These are phyloP conservation scores for Hygrophorus russula DNA, from an alignment of 768 basidiomycete genomes.

Conservation along the genomic window DNA sequence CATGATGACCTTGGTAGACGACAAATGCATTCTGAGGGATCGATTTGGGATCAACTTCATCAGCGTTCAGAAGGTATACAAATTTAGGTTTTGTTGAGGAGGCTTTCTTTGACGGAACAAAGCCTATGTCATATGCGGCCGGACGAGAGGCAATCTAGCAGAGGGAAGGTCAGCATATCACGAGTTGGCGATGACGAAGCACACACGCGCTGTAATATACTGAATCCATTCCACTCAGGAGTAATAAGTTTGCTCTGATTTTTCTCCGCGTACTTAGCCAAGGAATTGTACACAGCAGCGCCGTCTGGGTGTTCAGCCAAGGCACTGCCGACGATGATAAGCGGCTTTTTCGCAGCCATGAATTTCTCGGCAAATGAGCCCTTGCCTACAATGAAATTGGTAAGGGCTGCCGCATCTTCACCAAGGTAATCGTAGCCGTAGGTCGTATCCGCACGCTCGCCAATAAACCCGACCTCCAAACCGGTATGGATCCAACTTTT, in stretches of 20 bases:
- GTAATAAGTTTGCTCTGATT: conserved; percentile 71
- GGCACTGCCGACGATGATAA: conserved; percentile 89
- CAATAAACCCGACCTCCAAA: conserved; percentile 82
- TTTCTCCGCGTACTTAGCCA: conserved; percentile 70
- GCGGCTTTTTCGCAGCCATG: conserved; percentile 77
- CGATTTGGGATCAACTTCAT: conserved; percentile 79
- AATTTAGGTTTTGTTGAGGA: conserved; percentile 79
- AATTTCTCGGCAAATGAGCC: conserved; percentile 77
- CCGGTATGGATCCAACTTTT: conserved; percentile 87
- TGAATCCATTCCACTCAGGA: conserved; percentile 94
- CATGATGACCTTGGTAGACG: conserved; percentile 98
- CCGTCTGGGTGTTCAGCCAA: conserved; percentile 81
- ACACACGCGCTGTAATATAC: conserved; percentile 80
- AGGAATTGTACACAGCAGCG: conserved; percentile 58
- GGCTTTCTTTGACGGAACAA: conserved; percentile 76
- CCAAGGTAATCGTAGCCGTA: conserved; percentile 94
- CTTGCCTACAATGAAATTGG: conserved; percentile 70
- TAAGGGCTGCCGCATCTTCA: conserved; percentile 57
- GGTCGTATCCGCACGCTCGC: conserved; percentile 82
- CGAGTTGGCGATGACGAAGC: conserved; percentile 1
- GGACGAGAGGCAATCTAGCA: conserved; percentile 78
- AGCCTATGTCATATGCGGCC: conserved; percentile 92
- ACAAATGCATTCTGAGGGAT: conserved; percentile 92
- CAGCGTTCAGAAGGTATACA: conserved; percentile 92
- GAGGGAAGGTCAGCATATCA: not conserved